Evolutionary conservation across 768 basidiomycete species (phyloP), one percentile per base, ranked within the genome.

Genomic region (Calocera viscosa): DNA sequence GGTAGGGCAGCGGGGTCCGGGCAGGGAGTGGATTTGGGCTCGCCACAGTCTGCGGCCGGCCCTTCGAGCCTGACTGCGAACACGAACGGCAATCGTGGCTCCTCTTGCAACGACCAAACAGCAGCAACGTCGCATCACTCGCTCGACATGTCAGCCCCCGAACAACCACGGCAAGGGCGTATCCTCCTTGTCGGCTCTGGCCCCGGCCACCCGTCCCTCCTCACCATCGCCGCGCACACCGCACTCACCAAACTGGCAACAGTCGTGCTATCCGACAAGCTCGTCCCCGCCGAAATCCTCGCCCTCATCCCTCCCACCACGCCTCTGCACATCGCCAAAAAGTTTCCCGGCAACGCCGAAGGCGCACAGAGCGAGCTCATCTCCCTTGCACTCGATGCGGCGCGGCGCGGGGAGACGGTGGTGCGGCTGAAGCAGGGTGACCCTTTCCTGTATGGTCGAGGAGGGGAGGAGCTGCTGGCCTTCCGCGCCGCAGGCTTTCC

Each of bases 401-500:
- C 92, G 0, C 79, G 76, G 64, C 81, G 80, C 19, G 96, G 95
- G 0, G 77, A 92, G 68, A 88, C 85, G 5, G 94, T 99, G 28
- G 89, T 99, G 35, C 81, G 95, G 90, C 81, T 99, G 19, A 98
- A 99, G 78, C 96, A 98, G 80, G 96, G 96, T 14, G 96, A 99
- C 74, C 96, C 96, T 12, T 87, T 89, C 17, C 85, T 99, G 0
- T 99, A 96, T 73, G 96, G 91, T 1, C 86, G 96, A 26, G 89
- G 89, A 0, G 94, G 94, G 33, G 95, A 98, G 74, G 96, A 99
- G 76, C 85, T 97, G 0, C 81, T 95, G 24, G 92, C 89, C 78
- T 95, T 98, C 83, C 86, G 94, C 14, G 77, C 84, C 60, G 86
- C 86, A 60, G 94, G 93, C 1, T 90, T 88, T 75, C 88, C 92